Base-by-base conservation (phyloP, 2,329 filamentous ascomycete species). In the Fusarium tanahbumbuense region DNA sequence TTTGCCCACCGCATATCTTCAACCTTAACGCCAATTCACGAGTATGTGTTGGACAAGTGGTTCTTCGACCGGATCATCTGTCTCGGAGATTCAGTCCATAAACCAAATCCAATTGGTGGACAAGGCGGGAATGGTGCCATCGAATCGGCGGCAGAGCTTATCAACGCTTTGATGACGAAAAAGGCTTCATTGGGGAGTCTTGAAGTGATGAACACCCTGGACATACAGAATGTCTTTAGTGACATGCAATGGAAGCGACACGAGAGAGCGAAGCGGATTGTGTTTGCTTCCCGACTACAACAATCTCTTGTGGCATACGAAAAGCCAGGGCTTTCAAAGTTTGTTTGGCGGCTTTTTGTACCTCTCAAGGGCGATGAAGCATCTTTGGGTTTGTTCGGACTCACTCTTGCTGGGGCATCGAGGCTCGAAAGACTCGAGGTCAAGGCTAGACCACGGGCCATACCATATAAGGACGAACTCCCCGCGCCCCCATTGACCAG, bases 11-110 rank as follows among this genome's bases (percentile, higher is more conserved):
- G 30, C 2, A 18, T 56, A 4, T 37, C 34, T 6, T 59, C 56
- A 13, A 59, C 56, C 0, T 6, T 59, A 1, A 44, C 42, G 13
- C 56, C 56, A 1, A 23, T 56, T 11, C 40, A 59, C 9, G 56
- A 56, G 10, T 22, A 45, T 12, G 56, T 56, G 2, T 59, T 45
- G 5, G 28, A 46, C 5, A 34, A 53, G 1, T 56, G 49, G 56
- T 34, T 45, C 20, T 59, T 45, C 6, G 45, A 56, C 2, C 27
- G 56, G 3, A 37, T 59, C 9, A 9, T 59, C 1, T 34, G 18
- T 6, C 25, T 59, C 20, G 56, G 56, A 5, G 56, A 59, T 16
- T 59, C 49, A 11, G 49, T 27, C 3, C 56, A 59, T 30, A 59
- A 55, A 18, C 40, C 41, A 1, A 25, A 42, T 9, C 41, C 28